Evolutionary conservation across 768 basidiomycete species (phyloP), one percentile per base, ranked within the genome.

Genomic region (Xerocomus brunneocitrinus): DNA sequence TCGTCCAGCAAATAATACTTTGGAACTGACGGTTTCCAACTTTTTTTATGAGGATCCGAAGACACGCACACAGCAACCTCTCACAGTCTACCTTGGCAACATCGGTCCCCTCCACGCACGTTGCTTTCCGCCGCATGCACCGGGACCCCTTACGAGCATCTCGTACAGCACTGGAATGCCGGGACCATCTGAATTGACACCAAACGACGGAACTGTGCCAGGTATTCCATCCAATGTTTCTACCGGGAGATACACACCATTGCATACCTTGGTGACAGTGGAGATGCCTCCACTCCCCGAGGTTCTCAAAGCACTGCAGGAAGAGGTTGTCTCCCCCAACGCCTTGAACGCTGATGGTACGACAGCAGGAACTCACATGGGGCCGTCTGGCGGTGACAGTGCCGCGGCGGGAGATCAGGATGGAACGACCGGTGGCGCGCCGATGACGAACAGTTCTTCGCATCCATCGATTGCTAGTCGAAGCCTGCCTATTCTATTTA

Each of bases 31-130:
- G 0, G 85, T 94, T 12, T 89, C 91, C 49, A 89, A 93, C 67
- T 94, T 93, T 73, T 92, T 89, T 67, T 91, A 87, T 62, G 79
- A 85, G 49, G 80, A 92, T 59, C 83, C 83, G 25, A 81, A 81
- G 63, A 81, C 82, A 8, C 74, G 76, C 47, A 70, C 74, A 30
- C 84, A 84, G 51, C 79, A 78, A n/a, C 83, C 93, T 1, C 77
- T 95, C 40, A 87, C 92, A 59, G 84, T 95, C 19, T 95, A 93
- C 72, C 80, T 97, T 8, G 93, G 94, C 28, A 89, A 87, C 58
- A 76, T 95, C 19, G 94, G 94, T 8, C 94, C 94, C 13, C 79
- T 97, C 40, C 78, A 76, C n/a, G 76, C 84, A 49, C 84, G 88
- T 19, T 80, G 86, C 43, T 94, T 87, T 70, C 87, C 88, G 58